These are phyloP conservation scores for Gremmenia infestans DNA, from an alignment of 2,329 filamentous ascomycete species.

Conservation along the genomic window DNA sequence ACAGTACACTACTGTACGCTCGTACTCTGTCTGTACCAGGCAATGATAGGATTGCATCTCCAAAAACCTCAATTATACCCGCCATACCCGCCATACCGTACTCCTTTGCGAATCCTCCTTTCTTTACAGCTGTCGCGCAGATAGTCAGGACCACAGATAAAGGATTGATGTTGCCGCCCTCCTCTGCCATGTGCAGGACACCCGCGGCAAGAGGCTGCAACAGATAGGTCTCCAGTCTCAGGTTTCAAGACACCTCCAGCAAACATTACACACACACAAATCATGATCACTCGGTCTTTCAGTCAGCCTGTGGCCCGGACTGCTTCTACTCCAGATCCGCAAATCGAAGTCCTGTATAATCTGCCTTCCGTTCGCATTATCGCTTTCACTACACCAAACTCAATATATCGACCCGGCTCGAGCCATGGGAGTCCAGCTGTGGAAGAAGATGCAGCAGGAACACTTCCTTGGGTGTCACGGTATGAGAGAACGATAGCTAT, in stretches of 20 bases:
- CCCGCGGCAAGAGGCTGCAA: too few relatives aligned
- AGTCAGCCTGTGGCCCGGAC: slow-evolving; percentile 19
- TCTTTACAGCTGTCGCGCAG: background rate
- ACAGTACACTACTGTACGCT: too few relatives aligned
- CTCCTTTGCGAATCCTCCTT: background rate
- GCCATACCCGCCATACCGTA: background rate
- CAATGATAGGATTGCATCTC: background rate
- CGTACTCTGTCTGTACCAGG: too few relatives aligned
- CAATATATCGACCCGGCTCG: slow-evolving; percentile 16
- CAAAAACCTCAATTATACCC: background rate
- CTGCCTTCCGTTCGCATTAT: slow-evolving; percentile 37
- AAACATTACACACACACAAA: too few relatives aligned
- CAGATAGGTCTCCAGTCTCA: too few relatives aligned
- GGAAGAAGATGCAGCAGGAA: slow-evolving; percentile 49
- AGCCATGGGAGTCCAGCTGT: slow-evolving; percentile 30
- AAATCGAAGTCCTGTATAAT: slow-evolving; percentile 30
- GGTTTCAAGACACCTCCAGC: too few relatives aligned
- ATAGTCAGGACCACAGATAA: too few relatives aligned
- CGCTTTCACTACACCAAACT: slow-evolving; percentile 44
- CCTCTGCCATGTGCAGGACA: too few relatives aligned
- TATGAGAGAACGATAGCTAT: slow-evolving; percentile 78
- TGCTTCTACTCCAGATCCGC: slow-evolving; percentile 22
- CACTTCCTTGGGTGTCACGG: slow-evolving; percentile 68
- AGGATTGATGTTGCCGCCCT: too few relatives aligned
- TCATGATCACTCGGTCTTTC: slow-evolving; percentile 12